A percentile compares a stretch with the other conserved stretches of the same genome.
These are phyloP conservation scores for Sporobolomyces phaffii DNA, from an alignment of 768 basidiomycete genomes.

Conservation along the genomic window DNA sequence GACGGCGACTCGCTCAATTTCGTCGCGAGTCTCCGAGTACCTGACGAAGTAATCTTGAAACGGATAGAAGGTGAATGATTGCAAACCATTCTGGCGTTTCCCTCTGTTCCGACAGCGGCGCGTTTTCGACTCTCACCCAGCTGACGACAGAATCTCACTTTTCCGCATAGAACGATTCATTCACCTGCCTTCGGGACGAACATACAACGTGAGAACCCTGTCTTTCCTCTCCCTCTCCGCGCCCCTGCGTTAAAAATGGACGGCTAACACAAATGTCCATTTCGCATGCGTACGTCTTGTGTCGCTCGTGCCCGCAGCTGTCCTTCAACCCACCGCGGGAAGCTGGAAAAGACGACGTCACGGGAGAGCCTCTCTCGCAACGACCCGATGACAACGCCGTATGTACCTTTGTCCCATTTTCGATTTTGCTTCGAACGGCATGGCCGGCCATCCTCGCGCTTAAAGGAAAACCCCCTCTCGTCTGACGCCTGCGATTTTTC, in stretches of 20 bases:
- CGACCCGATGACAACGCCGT: conserved; percentile 86
- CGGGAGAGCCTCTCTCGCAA: conserved; percentile 79
- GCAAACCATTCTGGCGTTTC: no score
- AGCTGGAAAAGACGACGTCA: conserved; percentile 72
- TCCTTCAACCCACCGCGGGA: conserved; percentile 73
- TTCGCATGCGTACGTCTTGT: no score
- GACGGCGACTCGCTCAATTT: conserved; percentile 62
- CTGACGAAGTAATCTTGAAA: conserved; percentile 73
- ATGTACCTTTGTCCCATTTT: conserved; percentile 42
- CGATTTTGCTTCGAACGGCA: no score
- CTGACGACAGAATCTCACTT: background rate
- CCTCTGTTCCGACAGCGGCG: no score
- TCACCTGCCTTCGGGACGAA: conserved; percentile 76
- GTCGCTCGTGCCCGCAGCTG: conserved; percentile 46
- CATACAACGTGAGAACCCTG: conserved; percentile 62
- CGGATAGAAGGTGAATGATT: conserved; percentile 62
- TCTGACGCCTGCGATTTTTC: no score
- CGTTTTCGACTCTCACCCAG: no score
- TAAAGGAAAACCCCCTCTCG: conserved; percentile 13
- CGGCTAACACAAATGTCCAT: no score
- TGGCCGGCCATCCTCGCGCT: background rate
- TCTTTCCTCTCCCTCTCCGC: no score
- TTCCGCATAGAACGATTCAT: conserved; percentile 76
- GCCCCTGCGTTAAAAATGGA: no score
- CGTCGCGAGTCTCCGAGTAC: conserved; percentile 79